Base-by-base conservation (phyloP, 2,329 filamentous ascomycete species). In the Dendrostoma leiphaemia region DNA sequence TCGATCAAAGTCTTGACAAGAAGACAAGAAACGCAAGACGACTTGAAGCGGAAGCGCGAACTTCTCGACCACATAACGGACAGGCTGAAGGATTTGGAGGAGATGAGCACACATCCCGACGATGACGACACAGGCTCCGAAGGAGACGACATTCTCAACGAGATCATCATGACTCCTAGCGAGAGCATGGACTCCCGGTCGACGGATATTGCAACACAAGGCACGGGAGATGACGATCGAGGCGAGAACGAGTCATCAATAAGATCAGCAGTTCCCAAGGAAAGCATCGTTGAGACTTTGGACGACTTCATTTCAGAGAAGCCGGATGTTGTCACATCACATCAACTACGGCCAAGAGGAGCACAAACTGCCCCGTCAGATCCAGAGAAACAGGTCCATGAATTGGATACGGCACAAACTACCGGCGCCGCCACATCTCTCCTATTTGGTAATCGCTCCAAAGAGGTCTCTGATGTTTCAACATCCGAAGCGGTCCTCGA, bases 401-500 rank as follows among this genome's bases (percentile, higher is more conserved):
- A 35, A 8, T 23, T 48, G 1, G 56, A 56, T 26, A 50, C 57
- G 5, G 61, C 56, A 13, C 51, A 51, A 34, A 61, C 53, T 9
- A 61, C 61, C 31, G 58, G 53, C 37, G 52, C 61, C 34, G 46
- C 31, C n/a, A 51, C 17, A n/a, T 54, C 53, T 4, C 47, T 57
- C 2, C 34, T 58, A 12, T 41, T 59, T 28, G 54, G 57, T 8
- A 49, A 53, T 15, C 57, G 54, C 23, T 41, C 57, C 8, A 40
- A 19, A 15, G 53, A 53, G 15, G 40, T 54, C 9, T 63, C 72
- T 10, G 62, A 71, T 6, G 64, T 71, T 1, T 75, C 81, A 9
- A 80, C 81, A 15, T 79, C 83, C 1, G 91, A 96, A 73, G 80
- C 85, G 1, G 80, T 91, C 29, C 81, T 96, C 40, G 84, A 89